These are phyloP conservation scores for Arabis hirsuta DNA, from an alignment of 345 rosid species.

Conservation along the genomic window DNA sequence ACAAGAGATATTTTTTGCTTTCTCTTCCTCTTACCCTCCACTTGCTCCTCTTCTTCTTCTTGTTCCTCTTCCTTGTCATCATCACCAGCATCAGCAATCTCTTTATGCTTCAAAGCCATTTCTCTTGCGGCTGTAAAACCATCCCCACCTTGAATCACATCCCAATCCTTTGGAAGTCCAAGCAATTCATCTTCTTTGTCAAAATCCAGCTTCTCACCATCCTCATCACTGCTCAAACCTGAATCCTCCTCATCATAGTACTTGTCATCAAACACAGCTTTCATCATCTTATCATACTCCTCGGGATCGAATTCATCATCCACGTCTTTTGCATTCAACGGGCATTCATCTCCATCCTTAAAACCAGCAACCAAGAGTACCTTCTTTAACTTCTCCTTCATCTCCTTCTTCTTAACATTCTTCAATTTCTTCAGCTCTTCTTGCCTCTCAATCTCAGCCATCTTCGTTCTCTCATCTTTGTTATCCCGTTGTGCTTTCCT, in stretches of 20 bases:
- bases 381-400: constrained; percentile 62
- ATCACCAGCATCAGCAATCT: constrained; percentile 19
- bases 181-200: constrained; percentile 85
- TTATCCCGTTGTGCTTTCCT: constrained; percentile 77
- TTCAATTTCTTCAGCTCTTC: constrained; percentile 88
- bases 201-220: constrained; percentile 79
- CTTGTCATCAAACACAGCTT: constrained; percentile 58
- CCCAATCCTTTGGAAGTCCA: constrained; percentile 80
- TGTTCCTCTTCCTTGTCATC: constrained; percentile 26
- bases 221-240: constrained; percentile 53
- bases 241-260: constrained; percentile 72
- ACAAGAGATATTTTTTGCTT: constrained; percentile 68
- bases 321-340: constrained; percentile 47
- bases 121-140: constrained; percentile 74
- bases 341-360: constrained; percentile 53
- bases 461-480: constrained; percentile 71
- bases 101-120: constrained; percentile 51
- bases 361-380: constrained; percentile 75
- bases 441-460: constrained; percentile 68
- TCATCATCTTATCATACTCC: constrained; percentile 84
- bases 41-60: constrained; percentile 44
- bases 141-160: constrained; percentile 53
- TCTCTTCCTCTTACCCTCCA: constrained; percentile 61
- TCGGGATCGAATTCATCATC: constrained; percentile 84
- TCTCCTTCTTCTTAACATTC: constrained; percentile 65